These are phyloP conservation scores for Apiospora saccharicola DNA, from an alignment of 2,329 filamentous ascomycete genomes.

Conservation along the genomic window DNA sequence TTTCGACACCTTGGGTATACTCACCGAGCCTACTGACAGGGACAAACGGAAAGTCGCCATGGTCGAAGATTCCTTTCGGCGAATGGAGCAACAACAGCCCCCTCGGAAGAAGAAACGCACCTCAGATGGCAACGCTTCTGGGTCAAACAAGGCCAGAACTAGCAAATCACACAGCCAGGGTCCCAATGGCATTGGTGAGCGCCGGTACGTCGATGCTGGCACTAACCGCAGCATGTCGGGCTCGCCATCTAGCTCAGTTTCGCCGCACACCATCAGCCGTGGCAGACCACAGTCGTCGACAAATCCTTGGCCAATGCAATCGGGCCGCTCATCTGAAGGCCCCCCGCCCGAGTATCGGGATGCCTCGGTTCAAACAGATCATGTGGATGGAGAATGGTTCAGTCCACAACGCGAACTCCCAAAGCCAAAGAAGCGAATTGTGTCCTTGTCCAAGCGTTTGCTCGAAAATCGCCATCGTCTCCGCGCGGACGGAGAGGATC, in stretches of 20 bases:
- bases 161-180: constrained; percentile 30
- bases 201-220: constrained; percentile 59
- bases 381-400: constrained; percentile 61
- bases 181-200: constrained; percentile 43
- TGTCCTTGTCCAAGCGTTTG: constrained; percentile 61
- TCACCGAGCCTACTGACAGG: constrained; percentile 70
- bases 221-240: constrained; percentile 62
- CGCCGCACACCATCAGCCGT: constrained; percentile 44
- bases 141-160: constrained; percentile 48
- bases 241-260: constrained; percentile 55
- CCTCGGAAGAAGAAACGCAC: constrained; percentile 66
- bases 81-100: constrained; percentile 63
- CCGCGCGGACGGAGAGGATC: constrained; percentile 50
- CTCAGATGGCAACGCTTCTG: constrained; percentile 58
- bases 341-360: constrained; percentile 57
- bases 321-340: constrained; percentile 48
- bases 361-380: constrained; percentile 62
- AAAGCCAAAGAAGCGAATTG: constrained; percentile 55
- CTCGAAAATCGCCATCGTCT: constrained; percentile 56
- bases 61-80: constrained; percentile 69
- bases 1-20: constrained; percentile 64
- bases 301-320: constrained; percentile 34
- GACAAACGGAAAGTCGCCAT: constrained; percentile 73
- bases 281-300: constrained; percentile 29
- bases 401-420: constrained; percentile 46